Conservation (phyloP, 345 rosid species). For the Citrus australasica region DNA sequence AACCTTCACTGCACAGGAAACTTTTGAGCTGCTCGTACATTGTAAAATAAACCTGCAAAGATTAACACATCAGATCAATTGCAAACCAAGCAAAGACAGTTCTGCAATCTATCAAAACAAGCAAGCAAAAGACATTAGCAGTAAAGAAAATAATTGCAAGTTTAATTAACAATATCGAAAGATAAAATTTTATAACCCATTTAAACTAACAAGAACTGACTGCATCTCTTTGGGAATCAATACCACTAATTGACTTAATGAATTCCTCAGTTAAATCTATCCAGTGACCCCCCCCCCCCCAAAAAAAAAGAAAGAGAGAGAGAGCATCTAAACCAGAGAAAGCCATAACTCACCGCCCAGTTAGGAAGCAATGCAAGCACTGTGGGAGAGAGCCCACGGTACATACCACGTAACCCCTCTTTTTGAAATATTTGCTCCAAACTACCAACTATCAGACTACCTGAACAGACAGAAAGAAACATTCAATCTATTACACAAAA, state of each 20-base stretch:
- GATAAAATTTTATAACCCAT: background rate
- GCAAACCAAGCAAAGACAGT: slow-evolving; percentile 3
- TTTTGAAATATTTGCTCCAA: slow-evolving; percentile 58
- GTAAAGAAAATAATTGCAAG: background rate
- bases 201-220: background rate
- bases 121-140: background rate
- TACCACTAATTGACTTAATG: background rate
- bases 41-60: slow-evolving; percentile 74
- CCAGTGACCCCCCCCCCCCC: background rate
- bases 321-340: background rate
- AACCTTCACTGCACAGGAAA: slow-evolving; percentile 52
- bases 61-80: background rate
- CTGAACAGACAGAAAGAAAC: slow-evolving; percentile 32
- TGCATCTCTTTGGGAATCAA: background rate
- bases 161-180: background rate
- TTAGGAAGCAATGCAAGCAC: slow-evolving; percentile 79
- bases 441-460: slow-evolving; percentile 80
- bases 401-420: slow-evolving; percentile 82
- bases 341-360: slow-evolving; percentile 63
- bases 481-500: background rate
- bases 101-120: background rate
- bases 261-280: background rate
- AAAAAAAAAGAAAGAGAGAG: background rate
- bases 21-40: slow-evolving; percentile 82
- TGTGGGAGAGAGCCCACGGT: slow-evolving; percentile 76